These are phyloP conservation scores for Agapanthus africanus DNA, from an alignment of 106 monocot genomes.

Conservation along the genomic window DNA sequence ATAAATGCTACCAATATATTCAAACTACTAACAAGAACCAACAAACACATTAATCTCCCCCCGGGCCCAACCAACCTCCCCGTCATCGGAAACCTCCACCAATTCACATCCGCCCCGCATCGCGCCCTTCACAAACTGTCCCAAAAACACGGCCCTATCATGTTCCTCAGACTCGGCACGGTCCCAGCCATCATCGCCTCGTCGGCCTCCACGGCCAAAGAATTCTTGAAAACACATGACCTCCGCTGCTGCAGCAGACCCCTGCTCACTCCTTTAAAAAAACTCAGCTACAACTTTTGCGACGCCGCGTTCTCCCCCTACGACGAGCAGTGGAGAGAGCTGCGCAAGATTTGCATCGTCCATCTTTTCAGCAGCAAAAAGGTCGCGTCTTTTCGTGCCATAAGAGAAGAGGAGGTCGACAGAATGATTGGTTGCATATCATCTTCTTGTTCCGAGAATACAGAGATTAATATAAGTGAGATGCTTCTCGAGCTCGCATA, in stretches of 20 bases:
- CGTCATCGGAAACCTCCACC: conserved; percentile 21
- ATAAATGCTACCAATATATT: too few relatives aligned
- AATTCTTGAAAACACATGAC: conserved; percentile 16
- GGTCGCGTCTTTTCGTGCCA: not conserved
- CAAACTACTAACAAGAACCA: not conserved
- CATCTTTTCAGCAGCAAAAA: conserved; percentile 2
- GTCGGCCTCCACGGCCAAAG: conserved; percentile 5
- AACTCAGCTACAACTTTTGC: not conserved
- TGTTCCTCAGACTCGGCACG: conserved; percentile 12
- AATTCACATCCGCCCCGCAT: not conserved
- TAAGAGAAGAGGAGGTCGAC: conserved; percentile 4
- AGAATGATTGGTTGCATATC: not conserved
- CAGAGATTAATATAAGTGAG: not conserved
- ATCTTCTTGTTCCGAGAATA: not conserved
- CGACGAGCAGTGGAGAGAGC: conserved; percentile 1
- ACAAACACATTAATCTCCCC: not conserved
- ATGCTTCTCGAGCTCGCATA: not conserved
- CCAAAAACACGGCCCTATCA: conserved; percentile 10
- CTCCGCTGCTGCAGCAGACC: conserved; percentile 1
- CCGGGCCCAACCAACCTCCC: conserved; percentile 6
- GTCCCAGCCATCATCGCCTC: conserved; percentile 13
- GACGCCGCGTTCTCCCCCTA: not conserved
- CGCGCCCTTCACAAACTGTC: conserved; percentile 3
- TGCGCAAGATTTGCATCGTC: not conserved
- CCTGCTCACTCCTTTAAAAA: not conserved